Base-by-base conservation (phyloP, 2,329 filamentous ascomycete species). In the Leptographium flavum region DNA sequence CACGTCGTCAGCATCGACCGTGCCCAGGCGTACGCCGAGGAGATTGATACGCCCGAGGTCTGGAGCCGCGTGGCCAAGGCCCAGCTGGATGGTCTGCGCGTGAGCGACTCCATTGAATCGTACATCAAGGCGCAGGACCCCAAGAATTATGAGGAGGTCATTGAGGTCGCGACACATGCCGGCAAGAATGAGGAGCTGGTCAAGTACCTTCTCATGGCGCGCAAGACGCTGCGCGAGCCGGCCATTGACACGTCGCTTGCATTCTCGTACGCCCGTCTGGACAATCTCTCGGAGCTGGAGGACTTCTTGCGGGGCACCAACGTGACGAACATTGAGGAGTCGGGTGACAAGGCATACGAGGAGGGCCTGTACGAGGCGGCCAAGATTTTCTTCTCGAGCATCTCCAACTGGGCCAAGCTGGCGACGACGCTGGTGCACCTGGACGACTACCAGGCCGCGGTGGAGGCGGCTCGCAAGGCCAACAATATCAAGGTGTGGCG, bases 401-500 rank as follows among this genome's bases (percentile, higher is more conserved):
- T 98, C 61, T 98, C 92, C 45, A 98, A 98, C 75, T 98, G 92
- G 92, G 90, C 90, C 46, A 98, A 98, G 72, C 80, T 98, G 56
- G 88, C 92, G 14, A 96, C 92, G 11, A 98, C 92, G 11, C 76
- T 96, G 49, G 92, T 98, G n/a, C 87, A 96, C 63, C 79, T 98
- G 7, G 83, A 81, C 53, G 92, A 98, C 55, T 96, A 98, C 69
- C 93, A 98, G 65, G 87, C 87, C 55, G 92, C 92, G 39, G 92
- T 98, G 36, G 92, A 98, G 63, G 95, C 87, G 58, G 92, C 93
- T 23, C 85, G 92, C 62, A 96, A 98, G 69, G 92, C 92, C 56
- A 98, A 96, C 73, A 96, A 87, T 65, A 88, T 95, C 66, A 95
- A 94, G 71, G 92, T 98, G 43, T 98, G 92, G 92, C 94, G 92